Evolutionary conservation across 306 rosid species (phyloP).

Genomic region (Prunus fruticosa): DNA sequence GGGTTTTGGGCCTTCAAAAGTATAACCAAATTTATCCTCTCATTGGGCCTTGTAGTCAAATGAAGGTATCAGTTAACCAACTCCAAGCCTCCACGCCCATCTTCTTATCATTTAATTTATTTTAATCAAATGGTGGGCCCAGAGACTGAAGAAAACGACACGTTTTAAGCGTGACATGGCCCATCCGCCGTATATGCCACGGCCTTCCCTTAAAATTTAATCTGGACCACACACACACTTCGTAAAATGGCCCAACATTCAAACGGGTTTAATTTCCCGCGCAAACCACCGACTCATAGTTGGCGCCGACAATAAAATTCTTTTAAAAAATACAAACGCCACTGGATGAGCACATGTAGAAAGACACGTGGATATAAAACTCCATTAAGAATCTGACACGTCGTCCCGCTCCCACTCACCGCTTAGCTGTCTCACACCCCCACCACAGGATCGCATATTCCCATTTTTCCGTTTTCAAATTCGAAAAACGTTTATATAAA

Average conservation of each 20-base stretch:
- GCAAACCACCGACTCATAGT: slow-evolving; percentile 32
- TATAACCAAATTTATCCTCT: too few species aligned
- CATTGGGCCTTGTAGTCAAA: too few species aligned
- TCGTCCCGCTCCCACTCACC: neutral
- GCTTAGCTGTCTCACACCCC: slow-evolving; percentile 33
- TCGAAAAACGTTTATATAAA: slow-evolving; percentile 15
- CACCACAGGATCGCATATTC: slow-evolving; percentile 10
- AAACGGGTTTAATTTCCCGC: slow-evolving; percentile 46
- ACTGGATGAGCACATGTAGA: neutral
- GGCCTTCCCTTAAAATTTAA: neutral
- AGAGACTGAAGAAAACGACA: neutral
- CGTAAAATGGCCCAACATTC: neutral
- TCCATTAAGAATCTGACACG: slow-evolving; percentile 16
- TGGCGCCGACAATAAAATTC: slow-evolving; percentile 43
- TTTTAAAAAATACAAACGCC: slow-evolving; percentile 22
- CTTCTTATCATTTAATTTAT: neutral
- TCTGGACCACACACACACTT: neutral
- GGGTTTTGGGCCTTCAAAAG: too few species aligned
- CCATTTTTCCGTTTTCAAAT: slow-evolving; percentile 7
- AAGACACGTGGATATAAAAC: neutral
- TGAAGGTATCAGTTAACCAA: too few species aligned
- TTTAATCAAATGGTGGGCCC: neutral
- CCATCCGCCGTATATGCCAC: neutral
- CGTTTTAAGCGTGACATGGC: too few species aligned
- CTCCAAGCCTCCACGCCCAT: too few species aligned